Base-by-base conservation (phyloP, 139 green algal genomes). In the Yamagishiella unicocca region DNA sequence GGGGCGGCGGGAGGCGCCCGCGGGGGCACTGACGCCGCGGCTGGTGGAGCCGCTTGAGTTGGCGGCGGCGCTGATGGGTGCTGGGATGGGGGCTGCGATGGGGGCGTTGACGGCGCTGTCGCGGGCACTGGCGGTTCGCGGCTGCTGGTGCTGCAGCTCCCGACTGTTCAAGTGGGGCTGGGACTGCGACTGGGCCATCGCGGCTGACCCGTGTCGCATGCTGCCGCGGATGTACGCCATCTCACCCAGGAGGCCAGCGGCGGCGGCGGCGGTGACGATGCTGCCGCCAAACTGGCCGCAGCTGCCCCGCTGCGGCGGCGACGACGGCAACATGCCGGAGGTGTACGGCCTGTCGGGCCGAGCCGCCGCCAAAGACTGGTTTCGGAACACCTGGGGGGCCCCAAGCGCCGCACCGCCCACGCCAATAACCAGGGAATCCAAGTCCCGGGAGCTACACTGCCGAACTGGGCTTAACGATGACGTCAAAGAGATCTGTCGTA, bases 341-440 rank as follows among this genome's bases (percentile, higher is more conserved):
- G 38, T 55, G 72, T 64, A 64, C 10, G 43, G 45, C 40, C n/a
- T 40, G 21, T 80, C 46, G 33, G 74, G 74, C n/a, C 74, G 46
- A n/a, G 29, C 29, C 50, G 74, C 74, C 46, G 74, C 74, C 45
- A 82, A 31, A 9, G 50, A 67, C 50, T 82, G 74, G 31, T 12
- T 29, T 29, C 74, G 74, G 0, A 50, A 82, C 35, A 9, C 6
- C 33, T 37, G 75, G 14, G n/a, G 33, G n/a, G 50, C 50, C 17
- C 17, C 50, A 12, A 17, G 50, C 50, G 19, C 21, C 25, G 2
- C 31, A 2, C n/a, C 76, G n/a, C 6, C 31, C 7, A 37, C 35
- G 1, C 76, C 76, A 54, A 83, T 55, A 9, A 83, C 76, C 35
- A 83, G 27, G 5, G 35, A 25, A 8, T 83, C 76, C 37, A 83